Base-by-base conservation (phyloP, 2,329 filamentous ascomycete species). In the Xylariaceae sp. region DNA sequence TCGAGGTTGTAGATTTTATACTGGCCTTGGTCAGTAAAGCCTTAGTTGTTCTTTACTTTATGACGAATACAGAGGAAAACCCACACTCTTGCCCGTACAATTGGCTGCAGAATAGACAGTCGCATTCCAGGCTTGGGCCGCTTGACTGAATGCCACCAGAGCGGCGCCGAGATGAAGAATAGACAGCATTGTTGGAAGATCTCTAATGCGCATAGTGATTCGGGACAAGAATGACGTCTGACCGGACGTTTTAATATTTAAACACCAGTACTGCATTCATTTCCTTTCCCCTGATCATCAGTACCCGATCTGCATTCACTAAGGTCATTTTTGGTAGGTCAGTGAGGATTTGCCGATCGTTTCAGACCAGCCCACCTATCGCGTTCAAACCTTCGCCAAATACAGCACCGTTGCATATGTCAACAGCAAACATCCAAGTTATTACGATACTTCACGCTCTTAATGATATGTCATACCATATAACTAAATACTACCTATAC, bases 61-160 rank as follows among this genome's bases (percentile, higher is more conserved):
- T 23, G 29, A 22, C 19, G 17, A n/a, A n/a, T n/a, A n/a, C n/a
- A n/a, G n/a, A n/a, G n/a, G n/a, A n/a, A 2, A 44, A 50, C 51
- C 20, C 20, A 52, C 51, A 17, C 42, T 22, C 35, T 43, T 49
- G 21, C 50, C 50, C 5, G 48, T 44, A 5, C 48, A 51, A 22
- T 53, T 47, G 20, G 8, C 23, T 5, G 45, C 50, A 10, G 48
- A 45, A 19, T 53, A 53, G 16, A 53, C 51, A 8, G 50, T 51
- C 22, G 46, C 49, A 38, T 51, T 53, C 45, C 50, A 53, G 29
- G 40, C 45, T 16, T 42, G 21, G 22, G 36, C 48, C 4, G 48
- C 16, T 25, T 39, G 48, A 17, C 45, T 40, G n/a, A n/a, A n/a
- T 2, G 37, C 45, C 29, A 42, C n/a, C 25, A 53, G 50, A 22